Conservation (phyloP, 225 moss, liverwort and hornwort genomes). For the Bryoerythrophyllum caledonicum region DNA sequence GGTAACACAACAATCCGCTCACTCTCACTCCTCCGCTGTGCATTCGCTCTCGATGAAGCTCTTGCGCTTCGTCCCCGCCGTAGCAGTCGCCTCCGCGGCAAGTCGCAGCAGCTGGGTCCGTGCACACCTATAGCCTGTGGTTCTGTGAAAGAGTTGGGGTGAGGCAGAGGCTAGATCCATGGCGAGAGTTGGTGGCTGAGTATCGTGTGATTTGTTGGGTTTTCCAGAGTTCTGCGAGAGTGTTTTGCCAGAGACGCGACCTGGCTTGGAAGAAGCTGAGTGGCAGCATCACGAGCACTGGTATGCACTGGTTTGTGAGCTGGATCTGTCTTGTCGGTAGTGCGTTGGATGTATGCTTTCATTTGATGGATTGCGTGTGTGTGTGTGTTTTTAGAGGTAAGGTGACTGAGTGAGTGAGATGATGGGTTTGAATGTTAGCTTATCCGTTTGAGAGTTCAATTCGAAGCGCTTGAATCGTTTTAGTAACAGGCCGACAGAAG, state of each 20-base stretch:
- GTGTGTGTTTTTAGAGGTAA: neutral
- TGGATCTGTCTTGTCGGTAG: neutral
- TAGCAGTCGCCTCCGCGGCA: neutral
- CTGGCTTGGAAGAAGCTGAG: constrained; percentile 24
- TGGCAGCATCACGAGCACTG: constrained; percentile 12
- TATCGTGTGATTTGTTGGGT: neutral
- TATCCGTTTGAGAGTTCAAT: too few species aligned
- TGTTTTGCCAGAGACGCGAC: constrained; percentile 10
- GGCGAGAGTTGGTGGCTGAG: neutral
- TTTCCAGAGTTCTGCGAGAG: constrained; percentile 24
- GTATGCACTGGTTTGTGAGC: constrained; percentile 12
- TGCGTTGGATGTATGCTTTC: neutral
- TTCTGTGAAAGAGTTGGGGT: neutral
- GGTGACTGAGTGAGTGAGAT: neutral
- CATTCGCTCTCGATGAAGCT: neutral
- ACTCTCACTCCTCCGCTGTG: neutral
- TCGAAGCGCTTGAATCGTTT: too few species aligned
- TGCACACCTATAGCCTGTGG: neutral
- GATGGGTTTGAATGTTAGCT: neutral
- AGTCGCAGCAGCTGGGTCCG: constrained; percentile 27
- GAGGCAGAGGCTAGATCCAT: neutral
- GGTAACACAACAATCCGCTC: constrained; percentile 6
- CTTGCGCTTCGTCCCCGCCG: neutral
- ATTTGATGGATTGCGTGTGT: neutral
- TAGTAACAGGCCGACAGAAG: too few species aligned